Evolutionary conservation across 1,284 basidiomycete species (phyloP).

Genomic region (Fomitiporia mediterranea): DNA sequence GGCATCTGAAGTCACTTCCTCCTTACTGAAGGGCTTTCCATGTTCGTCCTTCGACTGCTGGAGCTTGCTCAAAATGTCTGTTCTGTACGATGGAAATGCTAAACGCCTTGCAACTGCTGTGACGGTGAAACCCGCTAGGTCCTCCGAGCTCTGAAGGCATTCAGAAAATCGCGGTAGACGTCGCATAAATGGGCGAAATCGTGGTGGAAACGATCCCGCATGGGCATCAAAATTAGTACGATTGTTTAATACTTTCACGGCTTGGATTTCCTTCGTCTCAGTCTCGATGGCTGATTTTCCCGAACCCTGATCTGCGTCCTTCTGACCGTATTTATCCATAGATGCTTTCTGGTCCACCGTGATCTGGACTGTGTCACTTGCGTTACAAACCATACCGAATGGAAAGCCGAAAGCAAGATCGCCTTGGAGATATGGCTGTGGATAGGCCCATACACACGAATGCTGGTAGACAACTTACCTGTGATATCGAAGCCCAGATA

Average conservation of each 20-base stretch:
- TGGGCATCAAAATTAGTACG: slow-evolving; percentile 84
- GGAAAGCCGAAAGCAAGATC: slow-evolving; percentile 83
- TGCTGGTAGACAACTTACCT: slow-evolving; percentile 30
- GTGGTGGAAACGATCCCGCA: slow-evolving; percentile 54
- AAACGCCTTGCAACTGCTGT: slow-evolving; percentile 42
- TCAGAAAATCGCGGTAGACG: slow-evolving; percentile 71
- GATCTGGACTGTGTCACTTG: slow-evolving; percentile 68
- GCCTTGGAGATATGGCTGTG: too few relatives aligned
- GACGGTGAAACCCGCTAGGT: slow-evolving; percentile 68
- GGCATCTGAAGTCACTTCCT: slow-evolving; percentile 47
- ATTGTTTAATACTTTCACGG: slow-evolving; percentile 83
- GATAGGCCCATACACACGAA: too few relatives aligned
- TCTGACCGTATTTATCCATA: slow-evolving; percentile 53
- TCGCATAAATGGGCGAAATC: slow-evolving; percentile 63
- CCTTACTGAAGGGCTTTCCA: slow-evolving; percentile 41
- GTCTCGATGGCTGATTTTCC: slow-evolving; percentile 70
- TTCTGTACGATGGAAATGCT: slow-evolving; percentile 14
- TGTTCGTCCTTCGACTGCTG: slow-evolving; percentile 40
- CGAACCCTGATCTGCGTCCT: too few relatives aligned
- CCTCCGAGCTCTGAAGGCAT: slow-evolving; percentile 37
- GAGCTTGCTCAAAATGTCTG: slow-evolving; percentile 18
- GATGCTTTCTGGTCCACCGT: slow-evolving; percentile 44
- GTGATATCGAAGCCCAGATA: slow-evolving; percentile 90
- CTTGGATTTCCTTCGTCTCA: slow-evolving; percentile 73
- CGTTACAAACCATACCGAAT: slow-evolving; percentile 84